Evolutionary conservation across 2,329 filamentous ascomycete genomes (phyloP), one percentile per base, ranked within the genome.

Genomic region (Monosporascus cannonballus): DNA sequence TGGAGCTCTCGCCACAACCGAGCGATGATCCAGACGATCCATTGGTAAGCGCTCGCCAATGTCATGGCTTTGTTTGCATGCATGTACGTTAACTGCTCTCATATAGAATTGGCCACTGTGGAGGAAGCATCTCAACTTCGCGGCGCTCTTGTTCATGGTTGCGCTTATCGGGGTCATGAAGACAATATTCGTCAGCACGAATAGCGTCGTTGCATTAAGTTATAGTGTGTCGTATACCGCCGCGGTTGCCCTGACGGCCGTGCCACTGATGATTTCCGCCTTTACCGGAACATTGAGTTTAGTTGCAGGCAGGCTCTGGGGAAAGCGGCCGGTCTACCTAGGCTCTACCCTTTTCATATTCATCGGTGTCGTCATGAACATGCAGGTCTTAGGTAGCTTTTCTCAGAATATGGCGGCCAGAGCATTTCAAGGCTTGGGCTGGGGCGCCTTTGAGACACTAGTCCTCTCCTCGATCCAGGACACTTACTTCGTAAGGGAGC

Each of bases 391-490:
- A 6, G 61, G 63, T 47, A 72, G 64, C 56, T 77, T 74, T 51
- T 67, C 65, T 8, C 69, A 76, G 51, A 76, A 75, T 59, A 75
- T 83, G 73, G 73, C 71, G 0, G 76, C 79, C 2, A 72, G 81
- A 9, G 61, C 80, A 18, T 71, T 84, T 36, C 79, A 83, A 60
- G 80, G 79, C 1, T 51, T 84, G 0, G 80, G 76, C n/a, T 82
- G 81, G 77, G 80, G 80, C 6, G 74, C 76, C 11, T 80, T 83
- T 54, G 81, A 84, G 57, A 75, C 73, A 5, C 64, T 84, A 39
- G 69, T 81, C 30, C 65, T 77, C 34, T 73, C 72, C 2, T 78
- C 76, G 2, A 77, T 84, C 48, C 73, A 79, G 47, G 81, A 84
- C 57, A 77, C 77, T 1, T 84, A 75, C 62, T 83, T 80, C 60